A percentile compares a stretch with the other conserved stretches of the same genome.
Conservation (phyloP, 306 rosid species). For the Potentilla sterilis region DNA sequence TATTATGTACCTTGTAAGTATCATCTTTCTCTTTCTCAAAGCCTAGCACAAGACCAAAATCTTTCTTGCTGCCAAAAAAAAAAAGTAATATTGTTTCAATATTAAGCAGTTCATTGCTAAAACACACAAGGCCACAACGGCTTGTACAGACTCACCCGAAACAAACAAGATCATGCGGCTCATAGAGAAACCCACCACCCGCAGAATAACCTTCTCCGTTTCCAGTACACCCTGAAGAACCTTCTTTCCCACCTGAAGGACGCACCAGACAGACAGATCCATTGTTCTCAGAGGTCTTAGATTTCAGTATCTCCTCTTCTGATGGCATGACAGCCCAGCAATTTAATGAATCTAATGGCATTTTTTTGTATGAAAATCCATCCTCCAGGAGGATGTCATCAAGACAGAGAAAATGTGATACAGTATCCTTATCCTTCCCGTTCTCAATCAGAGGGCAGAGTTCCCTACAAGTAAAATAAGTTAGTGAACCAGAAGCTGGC, state of each 20-base stretch:
- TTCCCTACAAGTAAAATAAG: constrained; percentile 49
- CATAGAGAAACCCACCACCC: constrained; percentile 48
- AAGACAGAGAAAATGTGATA: constrained; percentile 58
- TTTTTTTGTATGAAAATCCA: constrained; percentile 81
- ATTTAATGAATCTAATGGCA: constrained; percentile 73
- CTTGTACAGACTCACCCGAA: constrained; percentile 63
- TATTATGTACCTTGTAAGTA: constrained; percentile 64
- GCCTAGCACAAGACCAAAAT: constrained; percentile 80
- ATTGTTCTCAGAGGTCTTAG: constrained; percentile 55
- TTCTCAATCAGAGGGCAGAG: constrained; percentile 79
- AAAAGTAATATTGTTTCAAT: not conserved
- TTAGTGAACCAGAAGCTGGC: constrained; percentile 2
- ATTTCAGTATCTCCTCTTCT: constrained; percentile 77
- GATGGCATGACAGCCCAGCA: constrained; percentile 82
- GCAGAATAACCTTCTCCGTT: constrained; percentile 22
- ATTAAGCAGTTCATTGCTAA: not conserved
- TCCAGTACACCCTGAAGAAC: constrained; percentile 12
- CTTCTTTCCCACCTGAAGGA: constrained; percentile 5
- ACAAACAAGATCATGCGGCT: constrained; percentile 73
- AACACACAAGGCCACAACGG: constrained; percentile 20
- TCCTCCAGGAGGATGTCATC: constrained; percentile 80
- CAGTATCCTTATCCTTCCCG: constrained; percentile 73
- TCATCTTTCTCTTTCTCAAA: constrained; percentile 82
- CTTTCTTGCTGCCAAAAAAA: constrained; percentile 68
- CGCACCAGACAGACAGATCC: constrained; percentile 62